Base-by-base conservation (phyloP, 164 flowering plant species). In the Liriodendron chinense region DNA sequence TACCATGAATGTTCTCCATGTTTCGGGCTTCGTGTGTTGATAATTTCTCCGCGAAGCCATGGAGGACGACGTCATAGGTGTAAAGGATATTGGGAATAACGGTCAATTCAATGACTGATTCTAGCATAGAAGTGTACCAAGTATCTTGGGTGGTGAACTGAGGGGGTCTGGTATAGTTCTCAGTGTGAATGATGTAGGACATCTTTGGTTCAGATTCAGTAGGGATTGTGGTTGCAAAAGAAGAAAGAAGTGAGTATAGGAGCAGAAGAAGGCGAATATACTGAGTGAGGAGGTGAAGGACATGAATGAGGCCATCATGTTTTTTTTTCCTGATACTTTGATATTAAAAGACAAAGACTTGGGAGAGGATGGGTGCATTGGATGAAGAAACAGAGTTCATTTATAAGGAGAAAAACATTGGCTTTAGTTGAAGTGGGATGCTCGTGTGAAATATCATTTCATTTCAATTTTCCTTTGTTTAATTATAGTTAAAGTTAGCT, bases 1-100 rank as follows among this genome's bases (percentile, higher is more conserved):
- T 34, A 2, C 59, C 72, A 4, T 20, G 72, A 12, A 70, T 70
- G 59, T 23, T 22, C 12, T 22, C 22, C 14, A 70, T 9, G 25
- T 70, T 23, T 50, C 49, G 56, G 24, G 57, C 72, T 69, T 69
- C 72, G 9, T 48, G 53, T 13, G 24, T 13, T 47, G 72, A 28
- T 48, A 69, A 21, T 47, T 69, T 48, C 23, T 26, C 72, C 1
- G 72, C 72, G 16, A 69, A 69, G 57, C 72, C 72, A 48, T 70
- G 72, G 28, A 70, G 16, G 61, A 50, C n/a, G 16, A 0, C 16
- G 13, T 56, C 21, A 47, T 71, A 53, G 1, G 59, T 57, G 65
- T 71, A 71, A 1, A 71, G 21, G 49, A 71, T 71, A 18, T 21
- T 24, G 13, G 21, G 14, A 53, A 18, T 25, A 47, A 22, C 12